These are phyloP conservation scores for Termitomyces titanicus DNA, from an alignment of 768 basidiomycete species.

Conservation along the genomic window DNA sequence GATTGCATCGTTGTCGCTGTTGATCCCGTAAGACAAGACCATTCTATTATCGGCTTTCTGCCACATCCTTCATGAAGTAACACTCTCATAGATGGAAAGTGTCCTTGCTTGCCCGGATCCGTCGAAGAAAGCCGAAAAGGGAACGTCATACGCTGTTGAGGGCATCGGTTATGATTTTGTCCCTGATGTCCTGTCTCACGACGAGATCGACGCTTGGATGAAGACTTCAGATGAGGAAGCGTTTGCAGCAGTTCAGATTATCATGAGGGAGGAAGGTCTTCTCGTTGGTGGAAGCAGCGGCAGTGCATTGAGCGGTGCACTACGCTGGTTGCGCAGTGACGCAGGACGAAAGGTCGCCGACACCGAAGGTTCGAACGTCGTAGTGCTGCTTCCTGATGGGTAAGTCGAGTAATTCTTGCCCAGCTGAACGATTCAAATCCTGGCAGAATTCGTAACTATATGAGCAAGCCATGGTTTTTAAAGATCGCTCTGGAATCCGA, in stretches of 20 bases:
- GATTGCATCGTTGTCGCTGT: constrained; percentile 76
- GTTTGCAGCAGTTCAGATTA: constrained; percentile 65
- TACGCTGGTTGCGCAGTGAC: constrained; percentile 72
- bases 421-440: background rate
- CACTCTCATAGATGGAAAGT: constrained; percentile 68
- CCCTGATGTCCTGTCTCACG: constrained; percentile 79
- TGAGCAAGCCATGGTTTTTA: constrained; percentile 92
- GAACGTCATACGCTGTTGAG: constrained; percentile 72
- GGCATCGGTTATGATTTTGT: constrained; percentile 98
- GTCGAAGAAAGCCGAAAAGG: constrained; percentile 55
- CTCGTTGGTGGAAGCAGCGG: constrained; percentile 95
- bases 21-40: constrained; percentile 67
- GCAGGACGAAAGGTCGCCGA: constrained; percentile 62
- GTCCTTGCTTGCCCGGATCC: constrained; percentile 71
- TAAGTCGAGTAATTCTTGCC: constrained; percentile 32
- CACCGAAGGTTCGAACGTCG: constrained; percentile 78
- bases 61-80: background rate
- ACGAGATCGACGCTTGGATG: constrained; percentile 74
- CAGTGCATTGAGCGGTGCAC: constrained; percentile 72
- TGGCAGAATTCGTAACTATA: constrained; percentile 84
- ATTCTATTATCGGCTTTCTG: background rate
- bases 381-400: constrained; percentile 90
- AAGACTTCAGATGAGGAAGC: constrained; percentile 83
- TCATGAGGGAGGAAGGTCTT: constrained; percentile 86
- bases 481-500: constrained; percentile 56